Percentiles rank a stretch among this genome's conserved stretches.
These are phyloP conservation scores for Linum lewisii DNA, from an alignment of 345 rosid species.

Conservation along the genomic window DNA sequence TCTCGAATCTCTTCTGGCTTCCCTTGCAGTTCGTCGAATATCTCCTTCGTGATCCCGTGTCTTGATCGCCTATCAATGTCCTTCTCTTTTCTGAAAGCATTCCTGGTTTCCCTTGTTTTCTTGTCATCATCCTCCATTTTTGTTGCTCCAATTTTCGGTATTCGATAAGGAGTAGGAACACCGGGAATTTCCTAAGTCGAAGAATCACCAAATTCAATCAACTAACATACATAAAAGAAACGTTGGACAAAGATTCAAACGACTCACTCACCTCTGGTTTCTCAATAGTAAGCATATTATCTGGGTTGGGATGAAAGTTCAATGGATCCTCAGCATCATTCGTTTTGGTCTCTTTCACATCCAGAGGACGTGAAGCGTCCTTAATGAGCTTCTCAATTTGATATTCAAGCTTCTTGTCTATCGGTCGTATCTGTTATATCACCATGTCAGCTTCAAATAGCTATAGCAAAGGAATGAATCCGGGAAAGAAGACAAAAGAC, in stretches of 20 bases:
- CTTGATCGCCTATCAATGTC: slow-evolving; percentile 43
- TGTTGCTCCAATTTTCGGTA: slow-evolving; percentile 71
- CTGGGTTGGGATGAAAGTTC: slow-evolving; percentile 73
- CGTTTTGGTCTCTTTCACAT: slow-evolving; percentile 27
- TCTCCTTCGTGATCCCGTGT: slow-evolving; percentile 50
- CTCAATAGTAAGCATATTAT: slow-evolving; percentile 54
- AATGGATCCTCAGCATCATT: slow-evolving; percentile 47
- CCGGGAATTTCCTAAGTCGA: slow-evolving; percentile 37
- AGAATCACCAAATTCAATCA: slow-evolving; percentile 15
- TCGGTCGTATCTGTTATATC: slow-evolving; percentile 59
- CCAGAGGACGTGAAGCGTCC: slow-evolving; percentile 22
- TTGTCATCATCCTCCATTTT: slow-evolving; percentile 68
- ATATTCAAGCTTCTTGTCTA: slow-evolving; percentile 86
- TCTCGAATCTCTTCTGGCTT: slow-evolving; percentile 85
- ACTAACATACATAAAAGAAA: too few relatives aligned
- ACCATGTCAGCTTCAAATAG: neutral
- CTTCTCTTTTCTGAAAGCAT: slow-evolving; percentile 60
- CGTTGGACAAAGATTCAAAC: too few relatives aligned
- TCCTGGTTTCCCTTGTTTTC: slow-evolving; percentile 51
- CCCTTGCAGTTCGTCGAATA: slow-evolving; percentile 71
- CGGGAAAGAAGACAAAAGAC: neutral
- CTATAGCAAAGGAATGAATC: neutral
- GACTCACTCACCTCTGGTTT: slow-evolving; percentile 31
- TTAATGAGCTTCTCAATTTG: slow-evolving; percentile 76
- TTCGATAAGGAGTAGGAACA: slow-evolving; percentile 37